A percentile compares a stretch with the other conserved stretches of the same genome.
phyloP scores from a whole-genome alignment of 2,329 filamentous ascomycete genomes.

The Xylaria sp. region DNA sequence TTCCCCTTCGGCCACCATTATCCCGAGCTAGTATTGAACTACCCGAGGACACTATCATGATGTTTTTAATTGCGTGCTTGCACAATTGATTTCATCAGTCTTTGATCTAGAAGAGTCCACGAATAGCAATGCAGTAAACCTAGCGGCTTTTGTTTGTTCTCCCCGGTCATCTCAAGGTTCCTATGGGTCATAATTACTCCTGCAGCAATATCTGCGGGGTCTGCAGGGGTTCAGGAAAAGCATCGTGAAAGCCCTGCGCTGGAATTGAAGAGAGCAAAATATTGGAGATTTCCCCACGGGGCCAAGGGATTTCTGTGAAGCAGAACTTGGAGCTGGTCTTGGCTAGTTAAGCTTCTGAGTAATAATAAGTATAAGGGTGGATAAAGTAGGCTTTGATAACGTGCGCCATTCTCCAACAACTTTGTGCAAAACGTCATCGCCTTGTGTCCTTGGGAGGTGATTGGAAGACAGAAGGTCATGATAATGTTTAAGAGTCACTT shows the following conservation, averaged over 20 bases:
- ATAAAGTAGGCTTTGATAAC: background rate
- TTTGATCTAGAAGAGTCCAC: constrained; percentile 18
- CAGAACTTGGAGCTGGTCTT: background rate
- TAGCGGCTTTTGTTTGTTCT: background rate
- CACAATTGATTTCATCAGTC: constrained; percentile 5
- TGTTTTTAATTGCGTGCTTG: constrained; percentile 17
- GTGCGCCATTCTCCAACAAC: background rate
- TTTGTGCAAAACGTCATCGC: background rate
- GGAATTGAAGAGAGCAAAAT: background rate
- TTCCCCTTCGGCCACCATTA: constrained; percentile 26
- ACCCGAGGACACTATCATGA: background rate
- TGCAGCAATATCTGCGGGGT: constrained; percentile 11
- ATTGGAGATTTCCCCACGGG: constrained; percentile 17
- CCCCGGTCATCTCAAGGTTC: background rate
- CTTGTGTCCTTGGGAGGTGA: no score
- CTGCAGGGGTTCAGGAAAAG: background rate
- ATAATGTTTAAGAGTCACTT: background rate
- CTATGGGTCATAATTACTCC: background rate
- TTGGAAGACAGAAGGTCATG: background rate
- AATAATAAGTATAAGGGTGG: background rate
- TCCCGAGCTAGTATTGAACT: constrained; percentile 14
- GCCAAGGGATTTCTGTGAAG: constrained; percentile 4
- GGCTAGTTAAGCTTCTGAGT: background rate
- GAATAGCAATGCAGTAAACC: constrained; percentile 14
- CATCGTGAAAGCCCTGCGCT: constrained; percentile 21